Conservation (phyloP, 2,329 filamentous ascomycete species). For the Ascochyta viciae-villosae region DNA sequence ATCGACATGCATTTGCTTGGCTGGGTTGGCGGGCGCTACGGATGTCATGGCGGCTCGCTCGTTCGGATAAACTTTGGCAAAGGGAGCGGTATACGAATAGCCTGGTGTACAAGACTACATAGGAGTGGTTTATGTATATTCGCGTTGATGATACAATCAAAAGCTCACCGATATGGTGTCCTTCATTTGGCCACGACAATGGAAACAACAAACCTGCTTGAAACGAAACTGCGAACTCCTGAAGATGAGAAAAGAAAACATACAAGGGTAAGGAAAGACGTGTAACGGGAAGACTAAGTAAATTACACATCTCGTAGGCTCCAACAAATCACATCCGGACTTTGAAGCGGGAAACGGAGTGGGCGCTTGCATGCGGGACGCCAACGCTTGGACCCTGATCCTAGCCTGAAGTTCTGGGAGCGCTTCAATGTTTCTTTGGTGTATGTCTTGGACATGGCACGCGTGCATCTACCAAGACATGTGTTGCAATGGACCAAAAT, state of each 20-base stretch:
- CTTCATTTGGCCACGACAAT: not conserved
- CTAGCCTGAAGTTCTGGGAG: slow-evolving; percentile 2
- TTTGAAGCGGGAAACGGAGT: slow-evolving; percentile 3
- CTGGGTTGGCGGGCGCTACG: slow-evolving; percentile 29
- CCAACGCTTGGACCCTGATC: slow-evolving; percentile 26
- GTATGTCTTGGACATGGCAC: not conserved
- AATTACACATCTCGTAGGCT: slow-evolving; percentile 9
- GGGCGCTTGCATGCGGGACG: slow-evolving; percentile 26
- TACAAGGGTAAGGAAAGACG: no score
- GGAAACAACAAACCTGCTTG: not conserved
- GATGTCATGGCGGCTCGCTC: slow-evolving; percentile 19
- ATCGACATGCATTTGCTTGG: slow-evolving; percentile 33
- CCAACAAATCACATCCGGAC: slow-evolving; percentile 18
- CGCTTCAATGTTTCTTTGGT: slow-evolving; percentile 1
- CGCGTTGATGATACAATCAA: slow-evolving; percentile 8
- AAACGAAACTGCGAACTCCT: not conserved
- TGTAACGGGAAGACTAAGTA: not conserved
- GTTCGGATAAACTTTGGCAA: slow-evolving; percentile 14
- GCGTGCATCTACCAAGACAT: not conserved
- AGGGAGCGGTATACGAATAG: slow-evolving; percentile 4
- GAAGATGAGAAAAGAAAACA: not conserved
- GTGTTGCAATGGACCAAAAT: not conserved
- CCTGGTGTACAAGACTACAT: slow-evolving; percentile 16
- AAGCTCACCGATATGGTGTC: slow-evolving; percentile 5
- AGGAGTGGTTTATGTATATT: slow-evolving; percentile 13